Percentiles rank a stretch among this genome's conserved stretches.
phyloP scores from a whole-genome alignment of 2,329 filamentous ascomycete species.

The Rhinocladiella mackenziei region DNA sequence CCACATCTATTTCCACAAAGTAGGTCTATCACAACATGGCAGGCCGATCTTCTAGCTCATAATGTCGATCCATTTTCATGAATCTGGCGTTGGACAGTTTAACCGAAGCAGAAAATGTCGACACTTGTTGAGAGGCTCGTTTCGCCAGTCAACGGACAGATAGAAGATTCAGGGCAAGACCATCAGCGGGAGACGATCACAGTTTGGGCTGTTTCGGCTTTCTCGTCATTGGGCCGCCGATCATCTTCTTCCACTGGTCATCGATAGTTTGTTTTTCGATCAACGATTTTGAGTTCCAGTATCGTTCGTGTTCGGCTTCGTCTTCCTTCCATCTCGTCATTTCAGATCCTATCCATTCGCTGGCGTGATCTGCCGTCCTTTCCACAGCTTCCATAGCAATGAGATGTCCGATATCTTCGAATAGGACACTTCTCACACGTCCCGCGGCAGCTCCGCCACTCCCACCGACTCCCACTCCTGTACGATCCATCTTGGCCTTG shows the following conservation, averaged over 20 bases:
- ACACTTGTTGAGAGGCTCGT: no score
- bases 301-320: constrained; percentile 25
- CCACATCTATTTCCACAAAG: no score
- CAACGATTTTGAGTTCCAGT: constrained; percentile 24
- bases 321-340: constrained; percentile 25
- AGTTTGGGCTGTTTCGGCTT: constrained; percentile 28
- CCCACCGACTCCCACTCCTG: constrained; percentile 40
- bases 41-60: no score
- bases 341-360: constrained; percentile 27
- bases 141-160: no score
- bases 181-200: constrained; percentile 7
- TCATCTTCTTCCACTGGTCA: constrained; percentile 27
- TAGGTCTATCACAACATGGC: no score
- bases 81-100: no score
- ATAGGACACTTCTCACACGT: constrained; percentile 28
- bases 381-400: constrained; percentile 32
- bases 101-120: no score
- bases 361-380: constrained; percentile 26
- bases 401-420: constrained; percentile 29
- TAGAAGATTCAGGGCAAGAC: no score
- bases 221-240: constrained; percentile 24
- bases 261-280: constrained; percentile 29
- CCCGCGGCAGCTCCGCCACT: constrained; percentile 54
- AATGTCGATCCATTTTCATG: no score
- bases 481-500: constrained; percentile 41